Evolutionary conservation across 2,329 filamentous ascomycete species (phyloP), one percentile per base, ranked within the genome.

Genomic region (Trichophyton schoenleinii): DNA sequence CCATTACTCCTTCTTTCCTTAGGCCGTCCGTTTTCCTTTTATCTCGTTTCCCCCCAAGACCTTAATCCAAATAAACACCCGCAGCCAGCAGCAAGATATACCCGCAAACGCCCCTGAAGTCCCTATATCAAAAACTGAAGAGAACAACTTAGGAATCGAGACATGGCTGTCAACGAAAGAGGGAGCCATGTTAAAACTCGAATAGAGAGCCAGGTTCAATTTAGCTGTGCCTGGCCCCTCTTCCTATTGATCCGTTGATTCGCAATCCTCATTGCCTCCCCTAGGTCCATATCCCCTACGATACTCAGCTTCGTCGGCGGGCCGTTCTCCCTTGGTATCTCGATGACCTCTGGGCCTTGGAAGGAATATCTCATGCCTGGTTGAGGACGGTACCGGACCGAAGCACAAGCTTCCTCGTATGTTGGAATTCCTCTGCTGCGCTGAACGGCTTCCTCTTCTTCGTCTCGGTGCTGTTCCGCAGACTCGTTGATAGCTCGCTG

Each of bases 281-380:
- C 58, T 55, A 66, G 46, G 64, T 66, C 65, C 65, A 66, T 66
- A 59, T 65, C 64, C 13, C 65, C 65, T 15, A 64, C 64, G 61
- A 66, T 57, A 58, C 59, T 58, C 36, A 62, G 20, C 59, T 57
- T 62, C 22, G 60, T 60, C 31, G 25, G 52, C 20, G 20, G 34
- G 9, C 52, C 42, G 8, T 52, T 58, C 18, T 36, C 58, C 4
- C 36, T 49, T 34, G 59, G 53, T 18, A 62, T 28, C 3, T 34
- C 52, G 25, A 60, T 57, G 18, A 41, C 31, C 36, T 62, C 62
- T 4, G 64, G 65, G 18, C 65, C 65, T 59, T 66, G 64, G 48
- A 65, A 66, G 20, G 53, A 57, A 62, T 65, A 66, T 59, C 60
- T 65, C 60, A 49, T 59, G 18, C 65, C 65, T 36, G 38, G 22